Conservation (phyloP, 257 asterid species). For the Plectranthus barbatus region DNA sequence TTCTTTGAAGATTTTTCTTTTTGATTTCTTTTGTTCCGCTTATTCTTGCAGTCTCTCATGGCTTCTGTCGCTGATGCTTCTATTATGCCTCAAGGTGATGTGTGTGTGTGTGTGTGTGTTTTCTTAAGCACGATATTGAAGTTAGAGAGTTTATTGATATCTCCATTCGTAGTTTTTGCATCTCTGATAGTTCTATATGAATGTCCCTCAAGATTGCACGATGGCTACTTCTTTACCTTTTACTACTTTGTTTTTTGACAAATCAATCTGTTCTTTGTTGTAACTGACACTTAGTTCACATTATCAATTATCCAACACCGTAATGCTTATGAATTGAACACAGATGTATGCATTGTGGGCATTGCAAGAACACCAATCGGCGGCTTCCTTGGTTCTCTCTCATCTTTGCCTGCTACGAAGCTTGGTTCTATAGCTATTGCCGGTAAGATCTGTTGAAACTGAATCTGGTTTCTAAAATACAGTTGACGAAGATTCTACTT, state of each 20-base stretch:
- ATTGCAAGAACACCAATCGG: constrained; percentile 96
- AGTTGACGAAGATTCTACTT: background rate
- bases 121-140: background rate
- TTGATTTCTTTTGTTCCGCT: constrained; percentile 1
- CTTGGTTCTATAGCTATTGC: constrained; percentile 85
- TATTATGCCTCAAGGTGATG: constrained; percentile 53
- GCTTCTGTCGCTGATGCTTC: constrained; percentile 36
- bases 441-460: constrained; percentile 28
- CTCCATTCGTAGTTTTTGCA: background rate
- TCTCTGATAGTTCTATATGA: background rate
- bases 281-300: background rate
- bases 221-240: background rate
- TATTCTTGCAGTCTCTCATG: constrained; percentile 32
- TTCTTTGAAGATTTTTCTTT: background rate
- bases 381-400: constrained; percentile 76
- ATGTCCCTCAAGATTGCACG: background rate
- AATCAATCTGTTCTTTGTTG: background rate
- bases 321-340: background rate
- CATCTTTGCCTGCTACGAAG: constrained; percentile 82
- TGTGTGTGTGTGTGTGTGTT: background rate
- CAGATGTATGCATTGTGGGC: constrained; percentile 97
- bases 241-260: background rate
- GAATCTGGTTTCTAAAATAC: background rate
- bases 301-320: background rate
- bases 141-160: background rate